Conservation (phyloP, 257 asterid species). For the Capsicum chinense region DNA sequence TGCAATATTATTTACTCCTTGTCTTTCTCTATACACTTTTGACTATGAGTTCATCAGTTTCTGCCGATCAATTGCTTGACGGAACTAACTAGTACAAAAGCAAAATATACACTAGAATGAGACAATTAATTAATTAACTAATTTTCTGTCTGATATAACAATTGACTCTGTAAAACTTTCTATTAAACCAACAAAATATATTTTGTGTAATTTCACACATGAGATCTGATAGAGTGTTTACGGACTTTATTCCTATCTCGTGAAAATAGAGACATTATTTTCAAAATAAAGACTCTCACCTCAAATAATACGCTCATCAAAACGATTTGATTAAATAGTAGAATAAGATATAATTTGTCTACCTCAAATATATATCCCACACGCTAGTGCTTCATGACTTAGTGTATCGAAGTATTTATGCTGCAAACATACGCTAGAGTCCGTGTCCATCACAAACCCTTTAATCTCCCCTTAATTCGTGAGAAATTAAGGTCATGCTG, state of each 20-base stretch:
- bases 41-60: neutral
- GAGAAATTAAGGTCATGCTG: neutral
- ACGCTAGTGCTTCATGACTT: neutral
- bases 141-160: neutral
- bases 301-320: neutral
- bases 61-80: constrained; percentile 16
- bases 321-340: neutral
- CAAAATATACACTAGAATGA: constrained; percentile 11
- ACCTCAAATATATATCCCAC: neutral
- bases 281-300: neutral
- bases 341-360: neutral
- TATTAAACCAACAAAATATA: neutral
- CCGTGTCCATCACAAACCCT: neutral
- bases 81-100: constrained; percentile 10
- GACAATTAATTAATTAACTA: neutral
- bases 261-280: rapidly evolving
- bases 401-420: neutral
- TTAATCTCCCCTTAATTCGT: neutral
- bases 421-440: neutral
- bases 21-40: neutral
- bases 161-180: constrained; percentile 3
- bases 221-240: neutral
- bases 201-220: rapidly evolving
- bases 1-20: constrained; percentile 21
- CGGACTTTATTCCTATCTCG: rapidly evolving